These are phyloP conservation scores for Tilletiaria anomala DNA, from an alignment of 1,284 basidiomycete genomes.

Conservation along the genomic window DNA sequence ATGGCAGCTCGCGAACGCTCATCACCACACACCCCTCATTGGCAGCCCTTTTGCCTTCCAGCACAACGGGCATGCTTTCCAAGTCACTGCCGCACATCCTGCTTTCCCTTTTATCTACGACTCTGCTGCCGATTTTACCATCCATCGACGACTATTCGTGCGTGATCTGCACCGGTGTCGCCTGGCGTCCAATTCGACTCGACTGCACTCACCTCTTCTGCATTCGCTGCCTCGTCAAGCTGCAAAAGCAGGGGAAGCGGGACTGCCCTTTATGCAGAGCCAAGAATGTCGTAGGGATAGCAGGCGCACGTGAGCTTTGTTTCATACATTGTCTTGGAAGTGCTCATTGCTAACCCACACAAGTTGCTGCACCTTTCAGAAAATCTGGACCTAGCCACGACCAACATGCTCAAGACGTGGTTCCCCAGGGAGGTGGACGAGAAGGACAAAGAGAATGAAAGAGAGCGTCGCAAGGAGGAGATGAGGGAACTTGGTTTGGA, in stretches of 20 bases:
- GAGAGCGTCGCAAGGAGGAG: conserved; percentile 60
- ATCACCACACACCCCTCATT: conserved; percentile 23
- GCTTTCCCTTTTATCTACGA: conserved; percentile 70
- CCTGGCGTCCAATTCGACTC: conserved; percentile 52
- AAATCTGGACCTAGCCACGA: conserved; percentile 61
- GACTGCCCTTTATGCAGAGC: conserved; percentile 67
- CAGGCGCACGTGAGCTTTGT: background rate
- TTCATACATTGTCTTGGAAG: conserved; percentile 2
- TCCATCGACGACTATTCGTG: conserved; percentile 57
- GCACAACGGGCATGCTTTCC: conserved; percentile 23
- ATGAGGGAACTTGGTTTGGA: conserved; percentile 52
- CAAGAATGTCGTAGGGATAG: no score
- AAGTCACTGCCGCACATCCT: conserved; percentile 56
- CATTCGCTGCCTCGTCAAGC: conserved; percentile 74
- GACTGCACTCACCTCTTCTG: conserved; percentile 82
- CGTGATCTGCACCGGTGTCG: conserved; percentile 41
- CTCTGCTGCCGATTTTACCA: conserved; percentile 67
- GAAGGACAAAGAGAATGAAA: conserved; percentile 64
- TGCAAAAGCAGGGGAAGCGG: conserved; percentile 68
- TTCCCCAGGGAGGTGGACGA: conserved; percentile 70
- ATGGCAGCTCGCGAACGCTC: background rate
- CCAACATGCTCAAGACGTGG: conserved; percentile 81
- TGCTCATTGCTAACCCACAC: background rate
- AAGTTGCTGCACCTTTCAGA: conserved; percentile 41
- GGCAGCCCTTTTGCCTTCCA: conserved; percentile 23